A percentile compares a stretch with the other conserved stretches of the same genome.
Conservation (phyloP, 1,284 basidiomycete genomes). For the Pseudozyma thailandica region DNA sequence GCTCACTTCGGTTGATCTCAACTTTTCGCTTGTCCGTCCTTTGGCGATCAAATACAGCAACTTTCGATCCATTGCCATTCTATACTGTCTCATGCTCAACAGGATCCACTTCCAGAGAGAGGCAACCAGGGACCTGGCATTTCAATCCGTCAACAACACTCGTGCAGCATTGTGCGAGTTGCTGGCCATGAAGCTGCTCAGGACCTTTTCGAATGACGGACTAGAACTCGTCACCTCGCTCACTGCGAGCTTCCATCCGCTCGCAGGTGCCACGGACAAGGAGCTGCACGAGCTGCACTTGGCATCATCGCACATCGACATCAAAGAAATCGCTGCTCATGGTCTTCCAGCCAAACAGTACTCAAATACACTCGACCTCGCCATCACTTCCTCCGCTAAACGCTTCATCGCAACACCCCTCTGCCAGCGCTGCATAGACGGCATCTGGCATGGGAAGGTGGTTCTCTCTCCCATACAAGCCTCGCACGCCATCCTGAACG, state of each 20-base stretch:
- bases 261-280: constrained; percentile 69
- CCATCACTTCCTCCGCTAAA: constrained; percentile 59
- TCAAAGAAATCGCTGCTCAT: constrained; percentile 22
- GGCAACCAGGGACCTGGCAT: constrained; percentile 68
- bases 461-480: constrained; percentile 51
- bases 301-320: constrained; percentile 29
- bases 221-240: constrained; percentile 81
- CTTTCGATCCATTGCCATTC: constrained; percentile 72
- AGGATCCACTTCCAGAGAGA: constrained; percentile 83
- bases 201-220: constrained; percentile 68
- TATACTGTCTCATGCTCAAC: constrained; percentile 89
- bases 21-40: constrained; percentile 59
- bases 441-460: constrained; percentile 60
- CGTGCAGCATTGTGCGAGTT: constrained; percentile 87
- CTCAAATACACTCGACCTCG: constrained; percentile 60
- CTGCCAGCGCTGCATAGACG: constrained; percentile 60
- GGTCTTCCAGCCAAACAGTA: constrained; percentile 39
- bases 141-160: constrained; percentile 76
- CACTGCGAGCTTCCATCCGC: constrained; percentile 87
- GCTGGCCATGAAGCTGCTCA: constrained; percentile 82
- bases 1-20: constrained; percentile 58
- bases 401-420: constrained; percentile 60
- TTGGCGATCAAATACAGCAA: constrained; percentile 59
- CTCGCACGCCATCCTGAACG: constrained; percentile 56
- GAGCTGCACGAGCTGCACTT: constrained; percentile 41